Evolutionary conservation across 169 alveolate species (phyloP).

Genomic region (Cryptosporidium muris): DNA sequence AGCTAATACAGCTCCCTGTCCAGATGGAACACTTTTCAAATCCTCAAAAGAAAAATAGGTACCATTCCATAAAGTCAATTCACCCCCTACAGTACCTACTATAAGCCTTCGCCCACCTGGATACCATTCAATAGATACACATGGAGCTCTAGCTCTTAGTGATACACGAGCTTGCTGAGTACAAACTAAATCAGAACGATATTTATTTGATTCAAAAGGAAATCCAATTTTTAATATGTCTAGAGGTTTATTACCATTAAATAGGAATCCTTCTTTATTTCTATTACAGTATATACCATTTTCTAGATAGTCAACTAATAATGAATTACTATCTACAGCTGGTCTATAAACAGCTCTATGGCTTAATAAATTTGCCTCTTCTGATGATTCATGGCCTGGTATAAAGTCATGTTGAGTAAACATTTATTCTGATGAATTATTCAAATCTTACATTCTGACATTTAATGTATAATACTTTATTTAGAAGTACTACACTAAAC

Average conservation of each 20-base stretch:
- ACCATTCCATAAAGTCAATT: constrained; percentile 87
- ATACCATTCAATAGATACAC: constrained; percentile 81
- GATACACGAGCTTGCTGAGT: constrained; percentile 72
- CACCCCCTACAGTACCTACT: constrained; percentile 89
- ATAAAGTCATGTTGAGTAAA: constrained; percentile 70
- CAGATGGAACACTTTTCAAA: constrained; percentile 80
- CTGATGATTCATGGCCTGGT: constrained; percentile 69
- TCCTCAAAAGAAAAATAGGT: constrained; percentile 85
- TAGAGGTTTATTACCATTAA: constrained; percentile 20
- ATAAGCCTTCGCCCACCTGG: constrained; percentile 85
- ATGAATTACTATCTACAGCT: constrained; percentile 61
- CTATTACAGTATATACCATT: constrained; percentile 46
- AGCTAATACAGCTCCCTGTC: constrained; percentile 69
- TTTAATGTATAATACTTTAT: too few relatives aligned
- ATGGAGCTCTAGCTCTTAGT: constrained; percentile 70
- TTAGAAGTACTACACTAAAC: too few relatives aligned
- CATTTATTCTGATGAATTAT: constrained; percentile 7
- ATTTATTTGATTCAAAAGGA: constrained; percentile 57
- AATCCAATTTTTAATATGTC: constrained; percentile 50
- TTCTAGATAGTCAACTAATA: constrained; percentile 57
- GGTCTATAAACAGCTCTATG: constrained; percentile 68
- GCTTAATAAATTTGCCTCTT: constrained; percentile 60
- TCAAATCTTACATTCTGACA: background rate
- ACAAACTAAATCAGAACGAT: constrained; percentile 51
- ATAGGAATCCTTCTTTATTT: constrained; percentile 22